phyloP scores from a whole-genome alignment of 1,139 yeast genomes.

The Saccharomycopsis hybrid region DNA sequence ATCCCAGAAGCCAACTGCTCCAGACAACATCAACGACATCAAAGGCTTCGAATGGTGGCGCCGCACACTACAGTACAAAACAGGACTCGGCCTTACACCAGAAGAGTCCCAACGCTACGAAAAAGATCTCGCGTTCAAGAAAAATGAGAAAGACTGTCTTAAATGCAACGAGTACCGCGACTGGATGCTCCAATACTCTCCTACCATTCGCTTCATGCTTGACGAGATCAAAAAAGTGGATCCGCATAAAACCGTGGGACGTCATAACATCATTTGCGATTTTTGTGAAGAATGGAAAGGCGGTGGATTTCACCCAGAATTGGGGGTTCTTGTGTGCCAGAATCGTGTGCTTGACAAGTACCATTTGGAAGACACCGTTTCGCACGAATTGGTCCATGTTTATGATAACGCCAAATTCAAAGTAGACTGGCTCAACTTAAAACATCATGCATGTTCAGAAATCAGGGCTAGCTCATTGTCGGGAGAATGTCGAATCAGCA shows the following conservation, averaged over 20 bases:
- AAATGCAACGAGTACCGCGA: slow-evolving; percentile 67
- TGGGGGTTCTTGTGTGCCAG: slow-evolving; percentile 82
- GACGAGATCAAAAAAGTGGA: slow-evolving; percentile 65
- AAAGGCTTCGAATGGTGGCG: slow-evolving; percentile 79
- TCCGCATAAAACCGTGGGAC: slow-evolving; percentile 21
- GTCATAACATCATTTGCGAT: slow-evolving; percentile 62
- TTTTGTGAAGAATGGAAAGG: slow-evolving; percentile 82
- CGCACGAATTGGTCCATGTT: slow-evolving; percentile 92
- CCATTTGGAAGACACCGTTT: slow-evolving; percentile 83
- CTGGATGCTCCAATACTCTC: slow-evolving; percentile 76
- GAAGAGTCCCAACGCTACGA: slow-evolving; percentile 55
- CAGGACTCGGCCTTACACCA: slow-evolving; percentile 60
- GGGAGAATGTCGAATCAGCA: slow-evolving; percentile 92
- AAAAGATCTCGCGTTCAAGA: slow-evolving; percentile 39
- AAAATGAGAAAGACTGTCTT: slow-evolving; percentile 52
- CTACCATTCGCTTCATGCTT: slow-evolving; percentile 82
- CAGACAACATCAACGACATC: slow-evolving; percentile 14
- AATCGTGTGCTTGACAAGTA: slow-evolving; percentile 72
- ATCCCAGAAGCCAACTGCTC: slow-evolving; percentile 8
- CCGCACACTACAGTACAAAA: slow-evolving; percentile 60
- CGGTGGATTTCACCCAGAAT: slow-evolving; percentile 90
- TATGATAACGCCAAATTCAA: slow-evolving; percentile 86
- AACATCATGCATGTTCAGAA: slow-evolving; percentile 96
- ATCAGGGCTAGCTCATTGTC: slow-evolving; percentile 88
- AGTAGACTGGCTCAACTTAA: slow-evolving; percentile 74